Conservation (phyloP, 257 asterid genomes). For the Voacanga thouarsii region DNA sequence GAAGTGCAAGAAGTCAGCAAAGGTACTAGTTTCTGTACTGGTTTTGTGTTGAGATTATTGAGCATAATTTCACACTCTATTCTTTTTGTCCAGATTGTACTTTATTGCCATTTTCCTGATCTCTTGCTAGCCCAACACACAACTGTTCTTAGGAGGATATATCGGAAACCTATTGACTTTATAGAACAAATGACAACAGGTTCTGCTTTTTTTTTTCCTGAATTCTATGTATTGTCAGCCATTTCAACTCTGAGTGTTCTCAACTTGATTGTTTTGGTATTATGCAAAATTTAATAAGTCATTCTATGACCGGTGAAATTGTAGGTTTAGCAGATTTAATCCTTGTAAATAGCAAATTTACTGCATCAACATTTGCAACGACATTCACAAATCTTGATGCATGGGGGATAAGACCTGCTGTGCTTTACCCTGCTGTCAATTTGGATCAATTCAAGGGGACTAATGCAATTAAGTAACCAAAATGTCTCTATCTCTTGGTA, state of each 20-base stretch:
- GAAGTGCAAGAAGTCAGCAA: conserved; percentile 70
- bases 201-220: conserved; percentile 14
- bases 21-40: conserved; percentile 43
- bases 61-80: conserved; percentile 13
- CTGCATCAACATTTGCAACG: conserved; percentile 86
- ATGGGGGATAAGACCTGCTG: conserved; percentile 76
- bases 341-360: conserved; percentile 91
- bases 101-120: conserved; percentile 98
- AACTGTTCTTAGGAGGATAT: conserved; percentile 71
- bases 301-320: conserved; percentile 11
- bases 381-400: conserved; percentile 72
- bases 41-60: neutral
- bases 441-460: conserved; percentile 74
- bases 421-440: conserved; percentile 93
- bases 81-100: conserved; percentile 56
- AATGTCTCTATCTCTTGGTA: conserved; percentile 30
- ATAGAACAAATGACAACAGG: conserved; percentile 94
- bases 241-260: neutral
- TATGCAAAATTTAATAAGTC: conserved; percentile 5
- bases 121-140: conserved; percentile 83
- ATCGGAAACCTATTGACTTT: conserved; percentile 78
- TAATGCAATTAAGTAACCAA: conserved; percentile 53
- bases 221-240: neutral
- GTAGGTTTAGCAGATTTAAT: conserved; percentile 92
- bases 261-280: neutral